Conservation (phyloP, 2,329 filamentous ascomycete species). For the Ploettnerulaceae sp. region DNA sequence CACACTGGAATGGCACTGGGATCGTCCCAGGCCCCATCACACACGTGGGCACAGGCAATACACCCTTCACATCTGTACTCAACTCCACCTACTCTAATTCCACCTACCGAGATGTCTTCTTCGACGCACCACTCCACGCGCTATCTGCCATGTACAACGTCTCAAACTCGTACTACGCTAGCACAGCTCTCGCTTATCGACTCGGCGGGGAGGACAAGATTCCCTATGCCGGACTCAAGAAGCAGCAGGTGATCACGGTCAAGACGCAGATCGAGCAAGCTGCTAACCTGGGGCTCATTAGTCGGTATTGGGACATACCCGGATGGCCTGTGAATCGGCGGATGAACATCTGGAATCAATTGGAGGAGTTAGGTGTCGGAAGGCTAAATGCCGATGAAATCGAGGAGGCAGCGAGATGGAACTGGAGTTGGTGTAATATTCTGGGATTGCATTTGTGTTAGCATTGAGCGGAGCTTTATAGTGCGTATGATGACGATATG, state of each 20-base stretch:
- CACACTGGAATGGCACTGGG: slow-evolving; percentile 36
- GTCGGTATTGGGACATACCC: slow-evolving; percentile 42
- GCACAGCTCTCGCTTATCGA: slow-evolving; percentile 16
- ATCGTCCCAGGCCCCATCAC: slow-evolving; percentile 39
- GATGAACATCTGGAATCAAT: slow-evolving; percentile 38
- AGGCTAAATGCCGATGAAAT: slow-evolving; percentile 42
- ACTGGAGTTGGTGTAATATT: slow-evolving; percentile 23
- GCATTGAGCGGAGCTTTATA: background rate
- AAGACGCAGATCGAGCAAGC: slow-evolving; percentile 31
- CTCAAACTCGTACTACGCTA: slow-evolving; percentile 30
- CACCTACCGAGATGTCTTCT: slow-evolving; percentile 43
- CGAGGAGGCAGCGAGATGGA: slow-evolving; percentile 31
- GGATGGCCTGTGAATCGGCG: slow-evolving; percentile 37
- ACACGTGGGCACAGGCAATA: slow-evolving; percentile 46
- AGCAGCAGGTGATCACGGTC: slow-evolving; percentile 24
- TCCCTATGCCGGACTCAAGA: slow-evolving; percentile 14
- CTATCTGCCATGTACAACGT: slow-evolving; percentile 24
- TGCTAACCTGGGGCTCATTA: slow-evolving; percentile 36
- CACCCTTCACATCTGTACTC: slow-evolving; percentile 40
- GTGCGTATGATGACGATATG: background rate
- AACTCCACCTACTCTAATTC: slow-evolving; percentile 30
- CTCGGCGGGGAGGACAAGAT: slow-evolving; percentile 10
- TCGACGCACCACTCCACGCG: slow-evolving; percentile 41
- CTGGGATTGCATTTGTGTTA: slow-evolving; percentile 20
- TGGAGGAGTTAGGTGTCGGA: slow-evolving; percentile 38